Percentiles rank a stretch among this genome's conserved stretches.
These are phyloP conservation scores for Mycena sanguinolenta DNA, from an alignment of 768 basidiomycete genomes.

Conservation along the genomic window DNA sequence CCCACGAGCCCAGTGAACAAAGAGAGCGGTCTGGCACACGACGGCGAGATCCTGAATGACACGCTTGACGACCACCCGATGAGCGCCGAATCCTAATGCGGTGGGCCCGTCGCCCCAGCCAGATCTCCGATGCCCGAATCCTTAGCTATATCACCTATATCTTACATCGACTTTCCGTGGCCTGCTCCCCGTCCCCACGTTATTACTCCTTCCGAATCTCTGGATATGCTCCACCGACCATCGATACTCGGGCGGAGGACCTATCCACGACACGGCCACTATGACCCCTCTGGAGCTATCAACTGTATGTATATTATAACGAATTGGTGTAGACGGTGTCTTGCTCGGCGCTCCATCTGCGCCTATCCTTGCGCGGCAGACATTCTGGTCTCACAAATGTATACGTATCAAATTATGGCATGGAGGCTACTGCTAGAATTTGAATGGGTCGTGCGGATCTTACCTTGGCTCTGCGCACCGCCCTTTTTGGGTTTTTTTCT, in stretches of 20 bases:
- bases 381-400: neutral
- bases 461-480: too few species aligned
- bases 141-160: slow-evolving; percentile 37
- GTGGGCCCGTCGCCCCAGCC: neutral
- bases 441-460: neutral
- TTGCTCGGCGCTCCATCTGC: neutral
- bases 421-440: neutral
- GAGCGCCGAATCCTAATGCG: slow-evolving; percentile 26
- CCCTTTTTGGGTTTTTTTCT: too few species aligned
- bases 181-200: slow-evolving; percentile 17
- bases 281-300: slow-evolving; percentile 17
- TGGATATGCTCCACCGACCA: neutral
- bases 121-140: slow-evolving; percentile 32
- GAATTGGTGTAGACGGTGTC: slow-evolving; percentile 11
- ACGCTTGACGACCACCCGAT: slow-evolving; percentile 28
- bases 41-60: slow-evolving; percentile 40
- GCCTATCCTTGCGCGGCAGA: neutral
- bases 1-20: slow-evolving; percentile 74
- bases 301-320: slow-evolving; percentile 9
- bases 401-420: neutral
- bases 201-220: slow-evolving; percentile 20
- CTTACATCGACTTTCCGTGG: slow-evolving; percentile 24
- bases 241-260: neutral
- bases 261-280: slow-evolving; percentile 1
- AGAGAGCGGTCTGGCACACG: slow-evolving; percentile 67